Base-by-base conservation (phyloP, 1,284 basidiomycete genomes). In the Earliella scabrosa region DNA sequence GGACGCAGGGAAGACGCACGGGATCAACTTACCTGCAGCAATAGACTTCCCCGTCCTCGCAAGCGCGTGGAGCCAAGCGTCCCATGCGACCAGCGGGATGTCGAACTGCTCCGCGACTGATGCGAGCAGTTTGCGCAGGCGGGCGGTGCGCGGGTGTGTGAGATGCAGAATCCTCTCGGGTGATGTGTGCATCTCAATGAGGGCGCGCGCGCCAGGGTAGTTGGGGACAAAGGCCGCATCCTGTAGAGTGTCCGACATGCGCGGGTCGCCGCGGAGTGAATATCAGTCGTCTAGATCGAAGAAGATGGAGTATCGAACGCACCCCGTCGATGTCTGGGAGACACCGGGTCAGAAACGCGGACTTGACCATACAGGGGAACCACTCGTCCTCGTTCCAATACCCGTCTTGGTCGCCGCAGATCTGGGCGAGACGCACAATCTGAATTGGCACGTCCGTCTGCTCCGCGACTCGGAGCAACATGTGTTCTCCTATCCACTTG, bases 331-430 rank as follows among this genome's bases (percentile, higher is more conserved):
- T 52, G 35, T 60, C 54, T 6, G 73, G 72, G 4, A 77, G 52
- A 10, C 47, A 65, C 1, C 64, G 61, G 2, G 73, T 60, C 4
- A 63, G 52, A 1, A 66, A 24, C 20, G 66, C 67, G 0, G 71
- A 72, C 47, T 73, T 69, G 24, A 80, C 68, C 5, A 81, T 66
- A 43, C 70, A 66, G 0, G 79, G 78, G 9, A 80, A 65, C 78
- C 78, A 81, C 46, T 82, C 78, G 8, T 64, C 68, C 38, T 67
- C 61, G 35, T 73, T 75, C 79, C 80, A 81, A 13, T 66, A 68
- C 1, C 80, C 79, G 51, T 70, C 74, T 6, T 55, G 45, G 6
- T 61, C 58, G 2, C 78, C 77, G 38, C 71, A 71, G 20, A 82
- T 63, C 61, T 80, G 79, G 2, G 77, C 79, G 31, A 80, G 71